A percentile compares a stretch with the other conserved stretches of the same genome.
phyloP scores from a whole-genome alignment of 2,329 filamentous ascomycete genomes.

The Cryphonectria japonica region DNA sequence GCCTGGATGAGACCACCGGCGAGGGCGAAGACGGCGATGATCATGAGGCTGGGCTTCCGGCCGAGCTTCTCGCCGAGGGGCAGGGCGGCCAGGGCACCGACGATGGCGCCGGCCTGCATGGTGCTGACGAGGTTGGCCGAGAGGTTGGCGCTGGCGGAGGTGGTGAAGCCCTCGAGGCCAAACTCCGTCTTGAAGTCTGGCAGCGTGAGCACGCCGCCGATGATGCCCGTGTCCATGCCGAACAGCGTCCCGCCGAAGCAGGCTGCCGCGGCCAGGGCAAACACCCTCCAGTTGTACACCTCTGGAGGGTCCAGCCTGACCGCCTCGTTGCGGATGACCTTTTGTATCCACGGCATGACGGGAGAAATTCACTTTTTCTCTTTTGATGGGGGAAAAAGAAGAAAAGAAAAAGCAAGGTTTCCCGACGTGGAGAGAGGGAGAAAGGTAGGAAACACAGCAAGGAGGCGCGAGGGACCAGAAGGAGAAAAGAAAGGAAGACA shows the following conservation, averaged over 20 bases:
- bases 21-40: constrained; percentile 57
- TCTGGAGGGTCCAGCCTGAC: constrained; percentile 69
- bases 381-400: not conserved
- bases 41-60: constrained; percentile 56
- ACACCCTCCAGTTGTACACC: constrained; percentile 73
- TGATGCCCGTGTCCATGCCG: constrained; percentile 25
- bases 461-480: not conserved
- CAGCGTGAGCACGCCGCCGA: constrained; percentile 28
- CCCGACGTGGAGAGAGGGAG: not conserved
- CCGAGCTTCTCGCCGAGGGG: constrained; percentile 58
- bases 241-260: constrained; percentile 35
- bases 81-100: constrained; percentile 49
- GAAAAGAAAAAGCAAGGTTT: too few species aligned
- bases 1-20: constrained; percentile 65
- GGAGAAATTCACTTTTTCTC: too few species aligned
- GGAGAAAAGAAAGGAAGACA: not conserved
- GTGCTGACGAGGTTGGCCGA: constrained; percentile 69
- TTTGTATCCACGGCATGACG: constrained; percentile 39
- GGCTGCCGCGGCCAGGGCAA: constrained; percentile 63
- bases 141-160: constrained; percentile 55
- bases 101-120: constrained; percentile 47
- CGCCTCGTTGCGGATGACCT: constrained; percentile 60
- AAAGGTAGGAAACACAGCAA: not conserved
- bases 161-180: constrained; percentile 46
- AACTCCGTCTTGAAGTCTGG: constrained; percentile 46